Evolutionary conservation across 192 early-diverging fungal genomes (phyloP).

Genomic region (Lobosporangium transversale): DNA sequence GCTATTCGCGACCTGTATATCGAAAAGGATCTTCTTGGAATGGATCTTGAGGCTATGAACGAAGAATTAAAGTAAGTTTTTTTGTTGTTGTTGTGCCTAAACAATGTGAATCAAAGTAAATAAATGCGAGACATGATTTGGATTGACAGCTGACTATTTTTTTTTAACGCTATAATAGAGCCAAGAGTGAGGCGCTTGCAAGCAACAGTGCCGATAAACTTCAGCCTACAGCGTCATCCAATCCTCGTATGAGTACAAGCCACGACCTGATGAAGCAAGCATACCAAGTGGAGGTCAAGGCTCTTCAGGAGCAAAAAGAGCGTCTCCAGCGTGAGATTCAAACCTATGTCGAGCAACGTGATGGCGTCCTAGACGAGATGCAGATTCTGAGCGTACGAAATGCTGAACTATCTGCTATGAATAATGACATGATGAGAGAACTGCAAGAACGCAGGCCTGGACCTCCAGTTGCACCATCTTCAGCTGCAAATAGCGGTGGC

Average conservation of each 20-base stretch:
- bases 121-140: too few relatives aligned
- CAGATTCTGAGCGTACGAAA: slow-evolving; percentile 62
- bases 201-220: slow-evolving; percentile 3
- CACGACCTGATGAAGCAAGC: slow-evolving; percentile 59
- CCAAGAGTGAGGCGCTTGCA: slow-evolving; percentile 55
- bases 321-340: slow-evolving; percentile 56
- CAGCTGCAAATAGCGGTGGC: slow-evolving; percentile 7
- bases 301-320: slow-evolving; percentile 59
- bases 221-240: slow-evolving; percentile 9
- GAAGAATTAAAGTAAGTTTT: slow-evolving; percentile 51
- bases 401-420: slow-evolving; percentile 61
- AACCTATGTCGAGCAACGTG: slow-evolving; percentile 53
- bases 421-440: slow-evolving; percentile 64
- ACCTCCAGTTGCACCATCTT: slow-evolving; percentile 18
- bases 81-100: too few relatives aligned
- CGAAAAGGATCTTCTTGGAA: slow-evolving; percentile 46
- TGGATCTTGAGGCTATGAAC: slow-evolving; percentile 48
- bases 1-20: slow-evolving; percentile 42
- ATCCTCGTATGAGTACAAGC: slow-evolving; percentile 48
- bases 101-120: too few relatives aligned
- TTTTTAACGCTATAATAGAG: slow-evolving; percentile 20
- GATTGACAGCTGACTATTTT: too few relatives aligned
- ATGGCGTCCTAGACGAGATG: slow-evolving; percentile 64
- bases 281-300: slow-evolving; percentile 56
- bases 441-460: slow-evolving; percentile 35